These are phyloP conservation scores for Picochlorum costavermella DNA, from an alignment of 139 green algal species.

Conservation along the genomic window DNA sequence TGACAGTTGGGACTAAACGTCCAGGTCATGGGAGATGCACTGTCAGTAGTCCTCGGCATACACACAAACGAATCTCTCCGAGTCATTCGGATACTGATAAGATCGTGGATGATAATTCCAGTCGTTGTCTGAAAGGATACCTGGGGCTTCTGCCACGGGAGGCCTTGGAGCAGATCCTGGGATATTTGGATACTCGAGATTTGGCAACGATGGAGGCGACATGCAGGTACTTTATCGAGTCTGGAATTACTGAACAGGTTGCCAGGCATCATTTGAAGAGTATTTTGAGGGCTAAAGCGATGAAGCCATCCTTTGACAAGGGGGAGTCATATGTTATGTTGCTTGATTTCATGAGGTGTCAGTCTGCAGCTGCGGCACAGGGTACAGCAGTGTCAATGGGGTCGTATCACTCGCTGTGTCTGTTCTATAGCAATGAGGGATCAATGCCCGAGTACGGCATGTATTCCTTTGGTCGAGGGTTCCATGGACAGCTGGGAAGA, in stretches of 20 bases:
- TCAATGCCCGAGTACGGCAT: slow-evolving; percentile 20
- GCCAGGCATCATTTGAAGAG: slow-evolving; percentile 41
- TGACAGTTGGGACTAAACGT: too few species aligned
- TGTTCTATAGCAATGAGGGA: slow-evolving; percentile 28
- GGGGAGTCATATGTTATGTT: slow-evolving; percentile 49
- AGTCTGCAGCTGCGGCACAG: slow-evolving; percentile 56
- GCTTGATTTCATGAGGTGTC: slow-evolving; percentile 59
- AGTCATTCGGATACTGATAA: too few species aligned
- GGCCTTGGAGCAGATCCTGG: slow-evolving; percentile 54
- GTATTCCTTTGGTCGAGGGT: slow-evolving; percentile 44
- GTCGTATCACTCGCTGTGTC: slow-evolving; percentile 53
- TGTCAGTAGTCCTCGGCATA: too few species aligned
- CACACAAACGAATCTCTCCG: too few species aligned
- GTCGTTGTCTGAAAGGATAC: background rate
- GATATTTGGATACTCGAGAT: slow-evolving; percentile 40
- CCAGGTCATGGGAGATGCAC: too few species aligned
- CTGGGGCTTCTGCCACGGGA: slow-evolving; percentile 12
- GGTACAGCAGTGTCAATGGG: slow-evolving; percentile 56
- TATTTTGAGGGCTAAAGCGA: slow-evolving; percentile 52
- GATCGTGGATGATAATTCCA: too few species aligned
- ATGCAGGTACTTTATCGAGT: slow-evolving; percentile 52
- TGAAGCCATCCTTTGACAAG: slow-evolving; percentile 48
- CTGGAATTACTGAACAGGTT: slow-evolving; percentile 46
- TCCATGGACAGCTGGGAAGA: slow-evolving; percentile 73
- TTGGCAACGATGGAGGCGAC: slow-evolving; percentile 54